These are phyloP conservation scores for Clarireedia hainanense DNA, from an alignment of 2,329 filamentous ascomycete genomes.

Conservation along the genomic window DNA sequence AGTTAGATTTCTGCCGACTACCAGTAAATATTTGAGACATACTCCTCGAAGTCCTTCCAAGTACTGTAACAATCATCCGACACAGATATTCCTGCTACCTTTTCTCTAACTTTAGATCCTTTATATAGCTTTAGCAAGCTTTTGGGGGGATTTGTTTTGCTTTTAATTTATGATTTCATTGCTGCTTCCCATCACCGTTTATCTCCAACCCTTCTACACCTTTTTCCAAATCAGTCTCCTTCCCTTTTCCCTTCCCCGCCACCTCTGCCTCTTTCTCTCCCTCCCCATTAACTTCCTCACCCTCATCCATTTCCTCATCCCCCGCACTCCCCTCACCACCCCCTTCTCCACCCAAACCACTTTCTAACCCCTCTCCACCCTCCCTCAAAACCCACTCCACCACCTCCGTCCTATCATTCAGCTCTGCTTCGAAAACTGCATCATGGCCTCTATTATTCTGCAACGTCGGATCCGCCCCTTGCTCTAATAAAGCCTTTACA, in stretches of 20 bases:
- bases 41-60: no score
- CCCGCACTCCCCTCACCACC: conserved; percentile 13
- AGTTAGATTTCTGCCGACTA: no score
- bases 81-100: no score
- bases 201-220: neutral
- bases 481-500: conserved; percentile 68
- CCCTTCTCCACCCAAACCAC: conserved; percentile 24
- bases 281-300: neutral
- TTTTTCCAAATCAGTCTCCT: no score
- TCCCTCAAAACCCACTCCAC: conserved; percentile 44
- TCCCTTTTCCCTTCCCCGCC: conserved; percentile 1
- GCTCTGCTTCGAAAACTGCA: conserved; percentile 64
- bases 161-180: no score
- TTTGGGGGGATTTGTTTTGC: no score
- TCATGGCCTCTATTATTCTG: conserved; percentile 82
- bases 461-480: conserved; percentile 68
- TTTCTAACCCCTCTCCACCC: conserved; percentile 32
- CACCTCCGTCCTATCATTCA: conserved; percentile 59
- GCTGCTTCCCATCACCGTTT: no score
- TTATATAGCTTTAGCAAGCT: no score
- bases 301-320: conserved; percentile 9
- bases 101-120: no score
- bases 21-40: no score
- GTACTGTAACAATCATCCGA: no score
- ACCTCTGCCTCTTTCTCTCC: neutral